These are phyloP conservation scores for Micractinium sp. DNA, from an alignment of 139 green algal genomes.

Conservation along the genomic window DNA sequence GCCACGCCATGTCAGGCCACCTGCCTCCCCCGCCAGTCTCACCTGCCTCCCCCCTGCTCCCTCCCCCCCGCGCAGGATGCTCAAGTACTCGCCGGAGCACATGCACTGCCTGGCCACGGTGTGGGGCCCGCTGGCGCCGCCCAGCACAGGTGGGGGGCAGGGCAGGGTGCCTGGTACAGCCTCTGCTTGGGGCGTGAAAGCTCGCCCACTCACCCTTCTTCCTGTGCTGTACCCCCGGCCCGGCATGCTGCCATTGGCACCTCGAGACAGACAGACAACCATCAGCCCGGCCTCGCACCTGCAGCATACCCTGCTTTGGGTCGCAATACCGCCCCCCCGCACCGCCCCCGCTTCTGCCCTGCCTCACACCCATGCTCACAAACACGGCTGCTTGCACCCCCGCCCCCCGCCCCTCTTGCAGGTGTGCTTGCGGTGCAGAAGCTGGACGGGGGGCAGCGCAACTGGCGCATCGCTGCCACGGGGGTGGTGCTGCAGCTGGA, in stretches of 20 bases:
- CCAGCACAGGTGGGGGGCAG: conserved; percentile 82
- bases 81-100: conserved; percentile 99
- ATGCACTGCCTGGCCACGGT: conserved; percentile 93
- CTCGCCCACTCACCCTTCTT: background rate
- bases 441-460: conserved; percentile 35
- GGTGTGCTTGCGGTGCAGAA: conserved; percentile 56
- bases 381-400: background rate
- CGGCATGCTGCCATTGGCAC: too few species aligned
- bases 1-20: background rate
- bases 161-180: conserved; percentile 30
- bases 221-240: background rate
- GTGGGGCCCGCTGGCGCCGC: conserved; percentile 84
- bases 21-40: background rate
- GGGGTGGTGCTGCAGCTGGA: conserved; percentile 93
- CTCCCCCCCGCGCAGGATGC: conserved; percentile 51
- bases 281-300: too few species aligned
- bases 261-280: too few species aligned
- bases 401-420: background rate
- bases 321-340: background rate
- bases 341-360: background rate
- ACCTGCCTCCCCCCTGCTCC: background rate
- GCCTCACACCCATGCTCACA: background rate
- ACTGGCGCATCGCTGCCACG: conserved; percentile 92
- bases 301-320: too few species aligned
- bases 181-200: too few species aligned